Evolutionary conservation across 2,329 filamentous ascomycete genomes (phyloP).

Genomic region (Clonostachys sp.): DNA sequence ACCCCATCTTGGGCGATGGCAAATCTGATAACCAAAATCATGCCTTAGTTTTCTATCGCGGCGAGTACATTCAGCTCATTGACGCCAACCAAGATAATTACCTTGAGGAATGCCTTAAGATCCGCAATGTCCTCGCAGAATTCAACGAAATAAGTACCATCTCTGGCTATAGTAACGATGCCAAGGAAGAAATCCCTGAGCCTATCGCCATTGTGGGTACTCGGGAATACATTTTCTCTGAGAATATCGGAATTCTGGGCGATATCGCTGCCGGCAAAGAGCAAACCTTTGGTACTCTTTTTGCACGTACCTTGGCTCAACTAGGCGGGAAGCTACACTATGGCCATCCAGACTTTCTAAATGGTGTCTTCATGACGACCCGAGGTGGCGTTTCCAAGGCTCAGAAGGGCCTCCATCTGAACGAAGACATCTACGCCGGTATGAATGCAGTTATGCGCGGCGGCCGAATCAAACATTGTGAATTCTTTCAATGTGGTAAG

Average conservation of each 20-base stretch:
- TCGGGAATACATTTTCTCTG: slow-evolving; percentile 99
- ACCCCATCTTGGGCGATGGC: slow-evolving; percentile 95
- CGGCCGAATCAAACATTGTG: slow-evolving; percentile 99
- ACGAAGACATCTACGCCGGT: slow-evolving; percentile 99
- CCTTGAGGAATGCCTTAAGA: slow-evolving; percentile 96
- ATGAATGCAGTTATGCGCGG: slow-evolving; percentile 95
- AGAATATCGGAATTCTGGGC: slow-evolving; percentile 98
- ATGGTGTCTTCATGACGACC: slow-evolving; percentile 98
- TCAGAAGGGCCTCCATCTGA: slow-evolving; percentile 97
- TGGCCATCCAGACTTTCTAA: slow-evolving; percentile 98
- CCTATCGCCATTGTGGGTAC: slow-evolving; percentile 97
- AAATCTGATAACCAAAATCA: slow-evolving; percentile 99
- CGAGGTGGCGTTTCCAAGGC: slow-evolving; percentile 98
- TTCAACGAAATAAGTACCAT: slow-evolving; percentile 98
- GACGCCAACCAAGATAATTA: slow-evolving; percentile 99
- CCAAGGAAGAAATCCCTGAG: slow-evolving; percentile 65
- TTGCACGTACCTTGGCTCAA: slow-evolving; percentile 91
- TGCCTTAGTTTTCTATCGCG: slow-evolving; percentile 95
- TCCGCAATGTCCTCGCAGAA: slow-evolving; percentile 92
- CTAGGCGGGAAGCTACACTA: slow-evolving; percentile 99
- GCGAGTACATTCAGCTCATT: slow-evolving; percentile 98
- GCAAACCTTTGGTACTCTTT: slow-evolving; percentile 99
- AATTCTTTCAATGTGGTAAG: slow-evolving; percentile 99
- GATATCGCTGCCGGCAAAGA: slow-evolving; percentile 98
- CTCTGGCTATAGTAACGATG: slow-evolving; percentile 92